A percentile compares a stretch with the other conserved stretches of the same genome.
Evolutionary conservation across 2,329 filamentous ascomycete genomes (phyloP).

Genomic region (Chaetomiaceae sp.): DNA sequence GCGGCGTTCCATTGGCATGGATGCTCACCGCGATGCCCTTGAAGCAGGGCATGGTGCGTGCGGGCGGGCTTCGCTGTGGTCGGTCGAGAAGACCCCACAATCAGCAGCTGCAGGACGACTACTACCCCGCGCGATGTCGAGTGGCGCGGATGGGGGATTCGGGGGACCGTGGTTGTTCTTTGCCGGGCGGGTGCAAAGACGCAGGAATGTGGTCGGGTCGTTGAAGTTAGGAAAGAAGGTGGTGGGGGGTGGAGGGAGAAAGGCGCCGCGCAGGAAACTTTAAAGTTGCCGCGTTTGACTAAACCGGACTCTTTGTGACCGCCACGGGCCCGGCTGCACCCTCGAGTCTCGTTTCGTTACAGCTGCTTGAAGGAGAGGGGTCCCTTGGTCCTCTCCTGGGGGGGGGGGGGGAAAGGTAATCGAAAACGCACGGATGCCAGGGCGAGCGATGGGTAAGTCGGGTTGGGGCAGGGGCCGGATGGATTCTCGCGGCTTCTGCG

Average conservation of each 20-base stretch:
- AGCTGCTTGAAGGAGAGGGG: background rate
- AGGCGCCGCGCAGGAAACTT: background rate
- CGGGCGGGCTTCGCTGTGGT: slow-evolving; percentile 18
- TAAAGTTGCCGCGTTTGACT: background rate
- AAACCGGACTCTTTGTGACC: background rate
- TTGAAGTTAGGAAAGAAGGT: background rate
- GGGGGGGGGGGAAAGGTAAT: too few species aligned
- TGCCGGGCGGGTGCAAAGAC: background rate
- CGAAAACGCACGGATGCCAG: background rate
- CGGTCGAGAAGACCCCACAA: slow-evolving; percentile 7
- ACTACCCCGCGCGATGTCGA: slow-evolving; percentile 17
- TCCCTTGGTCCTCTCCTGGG: too few species aligned
- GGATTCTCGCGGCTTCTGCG: slow-evolving; percentile 13
- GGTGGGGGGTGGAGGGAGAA: background rate
- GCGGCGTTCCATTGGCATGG: slow-evolving; percentile 73
- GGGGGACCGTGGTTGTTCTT: too few species aligned
- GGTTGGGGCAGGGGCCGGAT: slow-evolving; percentile 6
- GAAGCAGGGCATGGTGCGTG: slow-evolving; percentile 80
- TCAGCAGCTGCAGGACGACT: slow-evolving; percentile 5
- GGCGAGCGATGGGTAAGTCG: background rate
- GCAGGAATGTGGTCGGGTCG: background rate
- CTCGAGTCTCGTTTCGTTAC: background rate
- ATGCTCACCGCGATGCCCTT: slow-evolving; percentile 98
- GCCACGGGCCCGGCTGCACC: background rate
- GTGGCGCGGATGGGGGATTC: slow-evolving; percentile 3